Evolutionary conservation across 306 rosid genomes (phyloP), one percentile per base, ranked within the genome.

Genomic region (Vicia villosa): DNA sequence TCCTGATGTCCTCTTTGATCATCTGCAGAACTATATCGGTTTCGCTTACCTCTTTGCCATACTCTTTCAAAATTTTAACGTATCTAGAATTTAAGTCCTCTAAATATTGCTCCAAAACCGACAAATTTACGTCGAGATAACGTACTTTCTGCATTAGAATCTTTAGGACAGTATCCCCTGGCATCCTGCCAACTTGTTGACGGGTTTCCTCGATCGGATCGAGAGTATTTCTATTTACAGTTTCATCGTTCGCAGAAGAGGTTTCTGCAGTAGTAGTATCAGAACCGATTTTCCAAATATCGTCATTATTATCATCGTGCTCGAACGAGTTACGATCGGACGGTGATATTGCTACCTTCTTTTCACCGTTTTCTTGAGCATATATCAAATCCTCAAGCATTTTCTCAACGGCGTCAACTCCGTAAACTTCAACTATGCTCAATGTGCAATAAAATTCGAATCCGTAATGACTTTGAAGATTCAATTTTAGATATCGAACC

Each of bases 121-220:
- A 86, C 37, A 95, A 80, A 80, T 83, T 91, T 45, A 80, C 54
- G 61, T 89, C 97, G 40, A 95, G 78, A 6, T 86, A 82, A 10
- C 85, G 97, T 37, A 89, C 97, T 84, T 91, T 95, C 86, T 95
- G 96, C 87, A 86, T 89, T n/a, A 94, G 74, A 78, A 94, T 87
- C 81, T 94, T 94, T 59, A 94, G 95, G 82, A 87, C 97, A 5
- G 97, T 85, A 69, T 93, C 98, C 41, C 98, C 97, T 1, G 97
- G 98, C 91, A 93, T 87, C 85, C 98, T 80, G 40, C 91, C 89
- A 63, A 76, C 84, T 74, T 86, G 93, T 64, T 80, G 96, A 24
- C 82, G 91, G 12, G 67, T 54, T 83, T 92, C 96, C 66, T 82
- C 90, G 50, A 79, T 84, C 1, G 91, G 80, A 79, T 90, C 85